phyloP scores from a whole-genome alignment of 257 asterid species.

The Gentiana straminea region DNA sequence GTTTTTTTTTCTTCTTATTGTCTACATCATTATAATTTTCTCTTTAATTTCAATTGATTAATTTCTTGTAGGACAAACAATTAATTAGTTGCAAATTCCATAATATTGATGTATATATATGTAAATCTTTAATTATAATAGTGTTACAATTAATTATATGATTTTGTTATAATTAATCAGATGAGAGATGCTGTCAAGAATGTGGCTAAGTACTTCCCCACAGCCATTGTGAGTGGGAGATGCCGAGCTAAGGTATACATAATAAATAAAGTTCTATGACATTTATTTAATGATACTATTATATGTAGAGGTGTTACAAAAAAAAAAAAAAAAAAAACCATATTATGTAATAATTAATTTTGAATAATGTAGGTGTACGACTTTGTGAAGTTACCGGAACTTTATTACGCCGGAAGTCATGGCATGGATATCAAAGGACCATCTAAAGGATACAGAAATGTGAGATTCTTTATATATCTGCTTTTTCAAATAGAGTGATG shows the following conservation, averaged over 20 bases:
- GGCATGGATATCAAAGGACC: conserved; percentile 98
- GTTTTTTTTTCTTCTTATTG: conserved; percentile 13
- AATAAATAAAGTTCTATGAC: too few species aligned
- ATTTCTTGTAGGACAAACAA: too few species aligned
- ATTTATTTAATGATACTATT: too few species aligned
- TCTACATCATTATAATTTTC: not conserved
- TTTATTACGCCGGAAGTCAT: conserved; percentile 94
- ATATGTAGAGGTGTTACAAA: not conserved
- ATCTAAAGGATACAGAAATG: conserved; percentile 30
- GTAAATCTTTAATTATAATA: too few species aligned
- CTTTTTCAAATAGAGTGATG: too few species aligned
- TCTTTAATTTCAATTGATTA: not conserved
- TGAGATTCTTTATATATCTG: conserved; percentile 12
- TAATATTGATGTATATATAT: too few species aligned
- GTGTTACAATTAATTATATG: too few species aligned
- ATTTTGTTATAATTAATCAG: conserved; percentile 19
- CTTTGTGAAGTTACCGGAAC: conserved; percentile 64
- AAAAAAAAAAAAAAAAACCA: not conserved
- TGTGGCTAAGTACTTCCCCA: conserved; percentile 63
- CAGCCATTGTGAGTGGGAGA: conserved; percentile 87
- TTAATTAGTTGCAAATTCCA: too few species aligned
- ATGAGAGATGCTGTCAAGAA: conserved; percentile 70
- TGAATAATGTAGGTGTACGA: conserved; percentile 29
- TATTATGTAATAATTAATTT: too few species aligned
- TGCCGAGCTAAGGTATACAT: conserved; percentile 62